phyloP scores from a whole-genome alignment of 768 basidiomycete species.

The Tricholoma sp. region DNA sequence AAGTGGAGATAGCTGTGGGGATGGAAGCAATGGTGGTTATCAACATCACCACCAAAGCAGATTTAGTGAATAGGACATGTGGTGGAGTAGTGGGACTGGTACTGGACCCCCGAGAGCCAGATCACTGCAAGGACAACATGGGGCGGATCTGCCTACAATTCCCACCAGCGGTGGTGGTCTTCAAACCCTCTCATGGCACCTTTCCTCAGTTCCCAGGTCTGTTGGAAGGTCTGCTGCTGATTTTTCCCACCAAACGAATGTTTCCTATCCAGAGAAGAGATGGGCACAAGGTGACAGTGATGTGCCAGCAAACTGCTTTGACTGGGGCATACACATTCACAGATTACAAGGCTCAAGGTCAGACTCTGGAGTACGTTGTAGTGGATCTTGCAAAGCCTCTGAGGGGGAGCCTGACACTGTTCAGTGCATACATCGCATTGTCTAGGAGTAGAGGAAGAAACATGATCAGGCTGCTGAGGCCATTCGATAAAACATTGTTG shows the following conservation, averaged over 20 bases:
- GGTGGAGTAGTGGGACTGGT: constrained; percentile 13
- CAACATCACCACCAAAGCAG: constrained; percentile 32
- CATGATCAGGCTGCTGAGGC: constrained; percentile 19
- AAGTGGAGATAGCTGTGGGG: constrained; percentile 26
- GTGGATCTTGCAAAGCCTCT: constrained; percentile 31
- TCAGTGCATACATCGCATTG: constrained; percentile 30
- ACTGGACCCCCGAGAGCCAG: no score
- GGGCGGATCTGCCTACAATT: no score
- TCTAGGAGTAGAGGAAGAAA: constrained; percentile 26
- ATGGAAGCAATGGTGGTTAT: constrained; percentile 33
- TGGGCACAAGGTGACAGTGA: constrained; percentile 4
- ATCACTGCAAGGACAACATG: no score
- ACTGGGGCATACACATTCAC: constrained; percentile 36
- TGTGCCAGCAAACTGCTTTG: constrained; percentile 24
- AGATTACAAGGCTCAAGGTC: constrained; percentile 36
- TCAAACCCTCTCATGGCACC: constrained; percentile 20
- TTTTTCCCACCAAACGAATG: constrained; percentile 9
- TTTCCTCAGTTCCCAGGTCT: constrained; percentile 15
- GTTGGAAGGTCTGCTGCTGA: constrained; percentile 22
- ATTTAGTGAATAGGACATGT: constrained; percentile 36
- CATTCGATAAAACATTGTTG: no score
- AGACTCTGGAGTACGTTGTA: constrained; percentile 29
- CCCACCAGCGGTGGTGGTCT: constrained; percentile 17
- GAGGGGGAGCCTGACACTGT: constrained; percentile 18
- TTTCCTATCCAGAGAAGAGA: constrained; percentile 1